These are phyloP conservation scores for Saitozyma sp. DNA, from an alignment of 768 basidiomycete species.

Conservation along the genomic window DNA sequence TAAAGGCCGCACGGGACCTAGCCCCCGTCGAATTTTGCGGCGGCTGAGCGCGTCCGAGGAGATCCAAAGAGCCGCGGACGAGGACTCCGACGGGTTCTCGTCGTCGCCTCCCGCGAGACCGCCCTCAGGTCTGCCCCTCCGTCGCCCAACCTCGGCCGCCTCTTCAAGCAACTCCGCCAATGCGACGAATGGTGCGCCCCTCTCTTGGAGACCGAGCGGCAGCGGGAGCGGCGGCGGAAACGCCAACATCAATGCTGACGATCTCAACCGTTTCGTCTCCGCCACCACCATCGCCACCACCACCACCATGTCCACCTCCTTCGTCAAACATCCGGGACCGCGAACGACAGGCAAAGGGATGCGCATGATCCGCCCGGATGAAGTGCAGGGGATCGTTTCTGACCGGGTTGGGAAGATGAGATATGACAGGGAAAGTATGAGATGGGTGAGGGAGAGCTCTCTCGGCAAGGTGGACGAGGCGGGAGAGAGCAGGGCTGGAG, in stretches of 20 bases:
- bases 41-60: conserved; percentile 55
- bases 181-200: no score
- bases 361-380: conserved; percentile 76
- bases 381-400: conserved; percentile 67
- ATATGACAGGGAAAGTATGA: conserved; percentile 78
- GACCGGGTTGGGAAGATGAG: conserved; percentile 83
- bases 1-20: conserved; percentile 46
- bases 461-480: conserved; percentile 26
- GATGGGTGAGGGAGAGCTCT: conserved; percentile 70
- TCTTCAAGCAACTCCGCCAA: no score
- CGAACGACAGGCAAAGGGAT: conserved; percentile 26
- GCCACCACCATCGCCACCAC: conserved; percentile 77
- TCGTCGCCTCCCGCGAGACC: no score
- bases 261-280: conserved; percentile 85
- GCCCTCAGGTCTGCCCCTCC: no score
- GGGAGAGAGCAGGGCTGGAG: conserved; percentile 24
- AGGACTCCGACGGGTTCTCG: conserved; percentile 36
- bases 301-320: conserved; percentile 67
- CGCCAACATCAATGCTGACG: conserved; percentile 43
- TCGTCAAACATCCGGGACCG: conserved; percentile 64
- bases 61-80: conserved; percentile 55
- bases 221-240: no score
- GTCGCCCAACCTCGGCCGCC: no score
- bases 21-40: conserved; percentile 57
- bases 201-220: no score